A percentile compares a stretch with the other conserved stretches of the same genome.
Evolutionary conservation across 2,329 filamentous ascomycete species (phyloP).

Genomic region (Aspergillus alliaceus): DNA sequence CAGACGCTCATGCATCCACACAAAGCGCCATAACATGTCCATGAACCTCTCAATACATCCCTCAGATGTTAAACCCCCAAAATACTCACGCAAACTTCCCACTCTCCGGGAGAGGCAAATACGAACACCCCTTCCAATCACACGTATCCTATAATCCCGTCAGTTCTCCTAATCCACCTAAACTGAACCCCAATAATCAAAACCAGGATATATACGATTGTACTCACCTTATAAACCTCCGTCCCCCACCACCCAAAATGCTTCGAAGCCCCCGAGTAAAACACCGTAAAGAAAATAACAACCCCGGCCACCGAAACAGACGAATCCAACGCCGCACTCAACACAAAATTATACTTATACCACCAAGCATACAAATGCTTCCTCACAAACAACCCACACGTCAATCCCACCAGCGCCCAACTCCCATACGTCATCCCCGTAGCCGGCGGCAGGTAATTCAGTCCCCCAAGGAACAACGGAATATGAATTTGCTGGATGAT

Average conservation of each 20-base stretch:
- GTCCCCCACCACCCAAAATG: conserved; percentile 29
- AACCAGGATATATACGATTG: too few species aligned
- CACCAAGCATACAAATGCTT: conserved; percentile 65
- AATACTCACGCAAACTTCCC: conserved; percentile 14
- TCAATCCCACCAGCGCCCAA: conserved; percentile 63
- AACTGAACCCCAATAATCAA: too few species aligned
- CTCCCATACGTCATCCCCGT: conserved; percentile 67
- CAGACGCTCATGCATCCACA: too few species aligned
- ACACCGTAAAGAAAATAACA: conserved; percentile 29
- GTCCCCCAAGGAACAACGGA: conserved; percentile 15
- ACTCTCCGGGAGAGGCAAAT: conserved; percentile 16
- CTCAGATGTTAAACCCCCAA: too few species aligned
- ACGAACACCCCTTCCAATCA: conserved; percentile 23
- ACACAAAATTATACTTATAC: conserved; percentile 72
- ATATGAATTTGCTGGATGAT: conserved; percentile 7
- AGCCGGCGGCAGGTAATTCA: conserved; percentile 57
- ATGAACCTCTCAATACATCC: too few species aligned
- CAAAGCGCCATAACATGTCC: too few species aligned
- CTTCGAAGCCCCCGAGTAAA: conserved; percentile 23
- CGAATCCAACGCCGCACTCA: conserved; percentile 64
- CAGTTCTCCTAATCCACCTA: neutral
- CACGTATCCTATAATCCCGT: conserved; percentile 20
- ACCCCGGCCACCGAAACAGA: conserved; percentile 27
- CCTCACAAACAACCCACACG: conserved; percentile 65
- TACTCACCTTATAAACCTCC: conserved; percentile 23